phyloP scores from a whole-genome alignment of 2,329 filamentous ascomycete species.

The Neophaeococcomyces mojaviensis region DNA sequence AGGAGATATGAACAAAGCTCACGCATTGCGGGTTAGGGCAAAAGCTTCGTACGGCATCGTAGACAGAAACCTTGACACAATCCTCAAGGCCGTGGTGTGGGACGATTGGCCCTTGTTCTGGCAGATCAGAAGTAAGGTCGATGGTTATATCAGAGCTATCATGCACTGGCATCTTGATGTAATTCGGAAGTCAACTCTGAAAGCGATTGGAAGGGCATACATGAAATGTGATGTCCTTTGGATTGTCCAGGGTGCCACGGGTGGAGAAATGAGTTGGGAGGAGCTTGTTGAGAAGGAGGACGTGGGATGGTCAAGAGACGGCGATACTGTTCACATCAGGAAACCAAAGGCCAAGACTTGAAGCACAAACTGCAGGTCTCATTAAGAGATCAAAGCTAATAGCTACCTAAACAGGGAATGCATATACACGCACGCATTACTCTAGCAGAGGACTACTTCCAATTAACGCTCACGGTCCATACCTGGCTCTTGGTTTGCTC shows the following conservation, averaged over 20 bases:
- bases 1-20: constrained; percentile 65
- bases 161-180: constrained; percentile 73
- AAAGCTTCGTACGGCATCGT: constrained; percentile 48
- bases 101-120: constrained; percentile 80
- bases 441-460: too few species aligned
- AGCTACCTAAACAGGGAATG: too few species aligned
- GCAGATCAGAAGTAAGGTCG: constrained; percentile 61
- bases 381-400: background rate
- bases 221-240: constrained; percentile 67
- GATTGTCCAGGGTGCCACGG: constrained; percentile 49
- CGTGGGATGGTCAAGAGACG: constrained; percentile 78
- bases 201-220: constrained; percentile 79
- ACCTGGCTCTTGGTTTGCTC: too few species aligned
- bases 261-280: constrained; percentile 54
- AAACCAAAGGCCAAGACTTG: constrained; percentile 32
- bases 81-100: constrained; percentile 63
- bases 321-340: constrained; percentile 67
- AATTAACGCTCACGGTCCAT: too few species aligned
- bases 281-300: constrained; percentile 59
- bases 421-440: too few species aligned
- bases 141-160: constrained; percentile 70
- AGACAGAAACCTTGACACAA: constrained; percentile 61
- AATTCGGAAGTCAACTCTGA: constrained; percentile 70
- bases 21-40: constrained; percentile 50
- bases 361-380: background rate